Base-by-base conservation (phyloP, 2,329 filamentous ascomycete genomes). In the Pseudomassariella vexata region DNA sequence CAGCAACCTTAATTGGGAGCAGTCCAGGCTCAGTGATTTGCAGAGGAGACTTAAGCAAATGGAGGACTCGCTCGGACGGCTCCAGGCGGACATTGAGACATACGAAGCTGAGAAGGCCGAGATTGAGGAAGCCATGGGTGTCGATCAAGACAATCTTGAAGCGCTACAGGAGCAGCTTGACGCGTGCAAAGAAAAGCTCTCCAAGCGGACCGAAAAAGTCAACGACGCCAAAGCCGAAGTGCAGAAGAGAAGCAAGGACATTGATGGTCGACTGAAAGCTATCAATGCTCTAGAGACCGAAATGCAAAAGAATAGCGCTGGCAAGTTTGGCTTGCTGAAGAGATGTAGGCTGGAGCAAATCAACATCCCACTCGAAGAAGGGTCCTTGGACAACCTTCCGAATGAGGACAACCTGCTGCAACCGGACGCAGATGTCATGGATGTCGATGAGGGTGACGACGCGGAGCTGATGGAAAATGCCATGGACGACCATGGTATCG, bases 281-380 rank as follows among this genome's bases (percentile, higher is more conserved):
- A 84, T 98, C 36, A 79, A 76, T 36, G 74, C 70, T 5, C 65
- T 94, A n/a, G 89, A 96, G 57, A 81, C 82, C 2, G 82, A 88
- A 39, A 79, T 94, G 30, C 87, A 95, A 57, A 85, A 84, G 49
- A 87, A 87, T 50, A 85, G 83, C 37, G 81, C 87, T 1, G 79
- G 77, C 48, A 85, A 92, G 53, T 95, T 95, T 53, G 80, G 80
- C 26, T 65, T 94, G 28, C 73, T 98, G 32, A 79, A 88, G 51
- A 79, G 86, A 40, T 96, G 90, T 66, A 90, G 94, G 54, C 78
- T 98, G 28, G 90, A 96, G 54, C 89, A 95, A 52, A 85, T 96
- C 45, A 79, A 83, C 41, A 73, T 98, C 37, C 92, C 92, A 3
- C 70, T 98, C 15, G 65, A 71, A 3, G 66, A 79, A 35, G 81